A percentile compares a stretch with the other conserved stretches of the same genome.
Evolutionary conservation across 208 protist genomes (phyloP).

Genomic region (Acanthamoeba lenticulata): DNA sequence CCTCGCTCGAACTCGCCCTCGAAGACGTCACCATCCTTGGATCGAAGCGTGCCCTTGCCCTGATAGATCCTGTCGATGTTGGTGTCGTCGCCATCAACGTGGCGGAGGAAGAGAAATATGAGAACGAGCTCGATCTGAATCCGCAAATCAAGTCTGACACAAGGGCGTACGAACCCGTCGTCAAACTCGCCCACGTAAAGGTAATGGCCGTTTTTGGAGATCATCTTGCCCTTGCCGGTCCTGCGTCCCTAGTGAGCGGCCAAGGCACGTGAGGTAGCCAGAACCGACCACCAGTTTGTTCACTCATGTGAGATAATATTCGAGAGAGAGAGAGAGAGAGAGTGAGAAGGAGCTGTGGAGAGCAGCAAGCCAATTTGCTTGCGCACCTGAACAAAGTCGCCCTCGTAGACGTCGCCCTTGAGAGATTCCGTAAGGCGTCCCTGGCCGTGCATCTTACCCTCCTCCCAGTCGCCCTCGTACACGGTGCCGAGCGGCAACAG

Average conservation of each 20-base stretch:
- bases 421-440: not conserved
- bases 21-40: not conserved
- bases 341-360: no score
- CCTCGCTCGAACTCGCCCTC: conserved; percentile 32
- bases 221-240: conserved; percentile 6
- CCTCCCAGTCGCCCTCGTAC: conserved; percentile 37
- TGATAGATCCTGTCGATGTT: not conserved
- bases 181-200: not conserved
- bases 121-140: no score
- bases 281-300: not conserved
- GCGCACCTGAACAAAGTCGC: conserved; percentile 14
- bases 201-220: not conserved
- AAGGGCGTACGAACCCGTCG: not conserved
- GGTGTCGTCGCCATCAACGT: not conserved
- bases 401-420: not conserved
- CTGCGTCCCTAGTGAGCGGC: not conserved
- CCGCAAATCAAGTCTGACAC: no score
- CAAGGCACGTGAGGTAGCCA: no score
- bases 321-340: not conserved
- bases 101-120: not conserved
- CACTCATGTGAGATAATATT: not conserved
- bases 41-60: conserved; percentile 32
- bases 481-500: conserved; percentile 1
- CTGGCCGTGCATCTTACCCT: not conserved
- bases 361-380: not conserved